Percentiles rank a stretch among this genome's conserved stretches.
phyloP scores from a whole-genome alignment of 2,329 filamentous ascomycete species.

The Ascochyta viciae-villosae region DNA sequence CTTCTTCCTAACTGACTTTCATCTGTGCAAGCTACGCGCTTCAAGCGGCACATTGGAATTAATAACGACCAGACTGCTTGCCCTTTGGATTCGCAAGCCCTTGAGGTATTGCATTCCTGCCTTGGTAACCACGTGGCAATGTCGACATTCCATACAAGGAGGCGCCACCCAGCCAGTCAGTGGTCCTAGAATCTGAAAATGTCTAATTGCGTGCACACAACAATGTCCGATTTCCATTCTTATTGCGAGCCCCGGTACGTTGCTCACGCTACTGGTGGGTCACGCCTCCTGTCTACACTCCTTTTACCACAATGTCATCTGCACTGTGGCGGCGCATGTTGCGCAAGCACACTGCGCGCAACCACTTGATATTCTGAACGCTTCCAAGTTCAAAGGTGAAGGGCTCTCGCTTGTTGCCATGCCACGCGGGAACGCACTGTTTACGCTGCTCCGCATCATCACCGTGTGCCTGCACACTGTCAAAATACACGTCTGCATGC shows the following conservation, averaged over 20 bases:
- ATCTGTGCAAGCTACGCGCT: background rate
- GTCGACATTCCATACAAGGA: slow-evolving; percentile 3
- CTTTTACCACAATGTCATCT: background rate
- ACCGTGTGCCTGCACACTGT: slow-evolving; percentile 12
- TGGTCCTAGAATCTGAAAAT: background rate
- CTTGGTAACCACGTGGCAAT: slow-evolving; percentile 5
- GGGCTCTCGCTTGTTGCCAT: slow-evolving; percentile 8
- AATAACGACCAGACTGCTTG: background rate
- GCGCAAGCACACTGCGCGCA: background rate
- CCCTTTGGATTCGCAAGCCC: no score
- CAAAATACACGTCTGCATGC: slow-evolving; percentile 10
- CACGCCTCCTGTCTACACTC: background rate
- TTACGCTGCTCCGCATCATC: slow-evolving; percentile 4
- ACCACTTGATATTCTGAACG: background rate
- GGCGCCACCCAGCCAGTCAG: background rate
- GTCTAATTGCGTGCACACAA: background rate
- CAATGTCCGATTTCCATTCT: background rate
- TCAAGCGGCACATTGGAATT: background rate
- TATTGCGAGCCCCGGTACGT: slow-evolving; percentile 4
- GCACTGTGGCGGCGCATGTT: slow-evolving; percentile 1
- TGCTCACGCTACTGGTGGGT: background rate
- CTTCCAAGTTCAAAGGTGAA: slow-evolving; percentile 1
- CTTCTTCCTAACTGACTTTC: background rate
- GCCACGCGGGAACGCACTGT: slow-evolving; percentile 13
- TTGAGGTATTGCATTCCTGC: slow-evolving; percentile 6